Evolutionary conservation across 148 eudicot species (phyloP).

Genomic region (Heliamphora exappendiculata): DNA sequence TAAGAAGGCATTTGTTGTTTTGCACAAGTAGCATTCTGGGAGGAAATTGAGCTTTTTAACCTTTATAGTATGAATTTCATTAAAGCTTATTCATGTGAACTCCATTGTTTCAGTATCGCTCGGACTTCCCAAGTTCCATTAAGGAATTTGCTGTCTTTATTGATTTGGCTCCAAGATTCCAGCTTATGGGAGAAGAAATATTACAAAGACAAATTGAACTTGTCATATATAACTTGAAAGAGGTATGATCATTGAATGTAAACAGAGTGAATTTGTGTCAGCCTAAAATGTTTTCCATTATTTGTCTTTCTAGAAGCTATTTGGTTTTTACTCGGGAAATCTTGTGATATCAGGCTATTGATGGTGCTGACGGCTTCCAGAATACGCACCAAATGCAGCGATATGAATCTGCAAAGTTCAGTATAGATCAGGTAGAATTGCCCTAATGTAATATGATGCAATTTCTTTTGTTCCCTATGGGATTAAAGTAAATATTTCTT

Average conservation of each 20-base stretch:
- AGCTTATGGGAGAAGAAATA: slow-evolving; percentile 70
- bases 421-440: slow-evolving; percentile 71
- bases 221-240: slow-evolving; percentile 57
- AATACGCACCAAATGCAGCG: slow-evolving; percentile 80
- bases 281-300: background rate
- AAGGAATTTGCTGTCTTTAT: slow-evolving; percentile 75
- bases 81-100: slow-evolving; percentile 14
- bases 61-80: background rate
- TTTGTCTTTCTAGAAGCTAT: background rate
- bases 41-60: too few species aligned
- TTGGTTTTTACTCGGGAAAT: slow-evolving; percentile 1
- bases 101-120: slow-evolving; percentile 57
- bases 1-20: background rate
- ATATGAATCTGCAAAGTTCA: slow-evolving; percentile 77
- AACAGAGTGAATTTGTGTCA: background rate
- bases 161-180: slow-evolving; percentile 88
- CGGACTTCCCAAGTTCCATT: slow-evolving; percentile 60
- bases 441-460: background rate
- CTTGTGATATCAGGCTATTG: slow-evolving; percentile 54
- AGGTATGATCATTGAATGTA: slow-evolving; percentile 37
- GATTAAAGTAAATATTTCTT: slow-evolving; percentile 5
- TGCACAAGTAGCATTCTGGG: background rate
- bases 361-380: slow-evolving; percentile 95
- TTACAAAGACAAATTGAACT: slow-evolving; percentile 69
- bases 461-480: background rate